Conservation (phyloP, 257 asterid genomes). For the Oldenlandia corymbosa region DNA sequence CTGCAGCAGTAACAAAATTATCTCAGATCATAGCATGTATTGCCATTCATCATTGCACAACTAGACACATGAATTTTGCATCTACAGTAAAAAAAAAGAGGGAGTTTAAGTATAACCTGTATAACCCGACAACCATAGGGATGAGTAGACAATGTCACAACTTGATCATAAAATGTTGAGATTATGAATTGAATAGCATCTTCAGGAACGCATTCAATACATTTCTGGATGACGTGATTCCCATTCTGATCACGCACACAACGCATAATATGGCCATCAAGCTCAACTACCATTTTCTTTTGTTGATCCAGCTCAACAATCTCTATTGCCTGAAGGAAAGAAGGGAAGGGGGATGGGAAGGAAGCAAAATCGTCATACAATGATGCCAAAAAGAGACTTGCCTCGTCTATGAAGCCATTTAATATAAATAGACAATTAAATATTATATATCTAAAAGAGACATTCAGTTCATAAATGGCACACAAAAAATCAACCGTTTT, state of each 20-base stretch:
- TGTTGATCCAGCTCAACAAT: slow-evolving; percentile 67
- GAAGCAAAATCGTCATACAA: slow-evolving; percentile 1
- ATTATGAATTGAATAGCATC: slow-evolving; percentile 55
- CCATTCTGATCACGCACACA: slow-evolving; percentile 90
- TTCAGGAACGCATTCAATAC: slow-evolving; percentile 81
- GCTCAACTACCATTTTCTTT: slow-evolving; percentile 66
- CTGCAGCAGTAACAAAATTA: slow-evolving; percentile 30
- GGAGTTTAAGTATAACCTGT: slow-evolving; percentile 39
- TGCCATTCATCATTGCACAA: neutral
- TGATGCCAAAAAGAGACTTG: neutral
- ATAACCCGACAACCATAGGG: slow-evolving; percentile 90
- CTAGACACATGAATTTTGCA: neutral
- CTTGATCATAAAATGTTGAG: slow-evolving; percentile 55
- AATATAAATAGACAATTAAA: neutral
- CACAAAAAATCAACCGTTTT: no score
- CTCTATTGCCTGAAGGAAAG: slow-evolving; percentile 57
- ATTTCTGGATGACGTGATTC: slow-evolving; percentile 81
- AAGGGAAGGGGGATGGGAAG: neutral
- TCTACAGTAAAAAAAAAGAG: neutral
- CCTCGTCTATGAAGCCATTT: no score
- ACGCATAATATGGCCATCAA: slow-evolving; percentile 72
- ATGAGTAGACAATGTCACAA: slow-evolving; percentile 65
- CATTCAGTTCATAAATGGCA: no score
- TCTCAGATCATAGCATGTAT: slow-evolving; percentile 19
- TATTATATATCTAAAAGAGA: no score